These are phyloP conservation scores for Rhipidocladum racemiflorum DNA, from an alignment of 176 grass and related monocot genomes.

Conservation along the genomic window DNA sequence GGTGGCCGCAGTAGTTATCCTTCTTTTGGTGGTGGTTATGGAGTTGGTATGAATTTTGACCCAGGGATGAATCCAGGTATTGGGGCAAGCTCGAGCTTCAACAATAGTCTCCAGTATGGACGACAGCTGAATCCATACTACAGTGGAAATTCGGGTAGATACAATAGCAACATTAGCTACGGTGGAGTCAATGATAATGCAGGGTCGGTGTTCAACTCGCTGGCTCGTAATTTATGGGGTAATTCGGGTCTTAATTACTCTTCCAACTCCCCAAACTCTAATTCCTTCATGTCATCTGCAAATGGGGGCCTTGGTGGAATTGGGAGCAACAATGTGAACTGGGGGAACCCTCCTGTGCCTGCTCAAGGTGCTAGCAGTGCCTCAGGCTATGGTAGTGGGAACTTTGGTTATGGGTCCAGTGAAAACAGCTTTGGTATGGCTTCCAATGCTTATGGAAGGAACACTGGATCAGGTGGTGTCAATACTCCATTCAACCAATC, in stretches of 20 bases:
- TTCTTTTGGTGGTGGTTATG: conserved; percentile 71
- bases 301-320: conserved; percentile 66
- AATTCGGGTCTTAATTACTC: conserved; percentile 64
- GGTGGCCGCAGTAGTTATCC: conserved; percentile 59
- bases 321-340: conserved; percentile 72
- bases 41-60: conserved; percentile 76
- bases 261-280: conserved; percentile 55
- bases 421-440: conserved; percentile 59
- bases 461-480: conserved; percentile 44
- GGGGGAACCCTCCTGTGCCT: conserved; percentile 68
- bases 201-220: conserved; percentile 61
- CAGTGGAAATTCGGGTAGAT: conserved; percentile 70
- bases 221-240: conserved; percentile 70
- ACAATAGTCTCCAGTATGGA: conserved; percentile 55
- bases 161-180: conserved; percentile 59
- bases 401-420: conserved; percentile 55
- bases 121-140: conserved; percentile 66
- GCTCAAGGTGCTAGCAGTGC: conserved; percentile 48
- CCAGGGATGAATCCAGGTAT: conserved; percentile 47
- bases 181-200: conserved; percentile 55
- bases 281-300: conserved; percentile 63
- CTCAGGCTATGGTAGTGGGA: conserved; percentile 50
- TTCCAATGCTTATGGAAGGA: conserved; percentile 63
- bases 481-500: conserved; percentile 58
- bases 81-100: conserved; percentile 67